Evolutionary conservation across 2,329 filamentous ascomycete species (phyloP).

Genomic region (Ceratocystis alfenasii): DNA sequence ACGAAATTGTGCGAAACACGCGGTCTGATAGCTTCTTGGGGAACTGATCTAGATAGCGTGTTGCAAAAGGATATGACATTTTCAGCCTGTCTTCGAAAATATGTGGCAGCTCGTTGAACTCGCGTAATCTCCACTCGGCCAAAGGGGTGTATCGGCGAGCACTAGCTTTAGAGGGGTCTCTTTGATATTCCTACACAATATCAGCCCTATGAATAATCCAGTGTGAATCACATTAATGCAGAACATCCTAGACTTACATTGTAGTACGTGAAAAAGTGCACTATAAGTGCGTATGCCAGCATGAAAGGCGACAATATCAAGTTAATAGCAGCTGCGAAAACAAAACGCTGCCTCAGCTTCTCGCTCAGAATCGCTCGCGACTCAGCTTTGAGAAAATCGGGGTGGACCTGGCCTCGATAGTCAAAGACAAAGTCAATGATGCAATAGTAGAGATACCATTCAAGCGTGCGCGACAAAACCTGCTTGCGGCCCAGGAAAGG

Average conservation of each 20-base stretch:
- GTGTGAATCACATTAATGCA: background rate
- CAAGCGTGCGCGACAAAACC: constrained; percentile 76
- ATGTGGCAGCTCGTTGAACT: constrained; percentile 94
- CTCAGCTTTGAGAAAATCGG: constrained; percentile 72
- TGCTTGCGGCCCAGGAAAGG: constrained; percentile 71
- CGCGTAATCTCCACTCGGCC: constrained; percentile 95
- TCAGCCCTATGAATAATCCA: background rate
- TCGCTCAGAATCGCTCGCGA: constrained; percentile 67
- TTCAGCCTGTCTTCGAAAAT: constrained; percentile 80
- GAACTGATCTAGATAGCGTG: constrained; percentile 87
- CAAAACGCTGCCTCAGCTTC: constrained; percentile 63
- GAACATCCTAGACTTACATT: constrained; percentile 45
- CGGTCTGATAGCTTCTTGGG: constrained; percentile 90
- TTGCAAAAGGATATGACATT: constrained; percentile 90
- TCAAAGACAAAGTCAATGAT: constrained; percentile 93
- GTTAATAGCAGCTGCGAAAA: constrained; percentile 75
- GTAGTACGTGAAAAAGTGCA: constrained; percentile 92
- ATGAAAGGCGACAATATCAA: constrained; percentile 78
- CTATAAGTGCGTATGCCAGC: constrained; percentile 71
- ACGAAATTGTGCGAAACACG: constrained; percentile 69
- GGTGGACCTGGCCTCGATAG: constrained; percentile 72
- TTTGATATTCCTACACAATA: constrained; percentile 69
- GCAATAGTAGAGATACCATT: constrained; percentile 84
- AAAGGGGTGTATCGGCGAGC: constrained; percentile 83
- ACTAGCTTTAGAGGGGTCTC: constrained; percentile 77